Percentiles rank a stretch among this genome's conserved stretches.
Evolutionary conservation across 2,329 filamentous ascomycete genomes (phyloP).

Genomic region (Aspergillus chevalieri): DNA sequence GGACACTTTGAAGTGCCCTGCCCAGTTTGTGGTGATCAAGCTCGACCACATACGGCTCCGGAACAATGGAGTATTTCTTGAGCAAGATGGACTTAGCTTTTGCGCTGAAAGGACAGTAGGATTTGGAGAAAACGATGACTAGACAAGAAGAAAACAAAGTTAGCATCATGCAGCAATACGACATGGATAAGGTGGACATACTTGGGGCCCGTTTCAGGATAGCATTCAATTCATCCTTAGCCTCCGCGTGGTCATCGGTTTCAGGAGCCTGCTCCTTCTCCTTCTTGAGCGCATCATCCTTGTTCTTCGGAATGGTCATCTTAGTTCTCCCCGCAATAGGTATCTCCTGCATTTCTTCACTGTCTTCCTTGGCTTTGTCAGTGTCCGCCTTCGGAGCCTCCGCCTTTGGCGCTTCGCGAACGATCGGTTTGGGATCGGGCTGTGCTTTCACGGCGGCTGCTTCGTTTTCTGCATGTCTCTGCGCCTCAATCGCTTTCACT

Average conservation of each 20-base stretch:
- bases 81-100: conserved; percentile 80
- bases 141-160: conserved; percentile 4
- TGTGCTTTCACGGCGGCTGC: conserved; percentile 60
- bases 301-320: conserved; percentile 38
- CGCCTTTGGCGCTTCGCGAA: conserved; percentile 40
- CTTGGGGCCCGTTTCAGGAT: conserved; percentile 82
- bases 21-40: conserved; percentile 78
- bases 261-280: conserved; percentile 51
- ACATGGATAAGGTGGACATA: conserved; percentile 41
- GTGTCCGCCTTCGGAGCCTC: conserved; percentile 38
- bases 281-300: conserved; percentile 20
- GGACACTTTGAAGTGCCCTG: conserved; percentile 60
- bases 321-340: conserved; percentile 51
- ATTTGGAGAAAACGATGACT: conserved; percentile 96
- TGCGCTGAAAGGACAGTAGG: conserved; percentile 81
- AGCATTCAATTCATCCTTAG: conserved; percentile 64
- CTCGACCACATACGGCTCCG: conserved; percentile 81
- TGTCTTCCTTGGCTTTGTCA: conserved; percentile 20
- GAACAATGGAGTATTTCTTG: conserved; percentile 75
- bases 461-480: conserved; percentile 47
- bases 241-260: conserved; percentile 32
- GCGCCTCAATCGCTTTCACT: conserved; percentile 48
- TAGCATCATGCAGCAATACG: neutral
- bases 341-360: conserved; percentile 37
- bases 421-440: conserved; percentile 61